Base-by-base conservation (phyloP, 176 grass and related monocot species). In the Cymbopogon citratus region DNA sequence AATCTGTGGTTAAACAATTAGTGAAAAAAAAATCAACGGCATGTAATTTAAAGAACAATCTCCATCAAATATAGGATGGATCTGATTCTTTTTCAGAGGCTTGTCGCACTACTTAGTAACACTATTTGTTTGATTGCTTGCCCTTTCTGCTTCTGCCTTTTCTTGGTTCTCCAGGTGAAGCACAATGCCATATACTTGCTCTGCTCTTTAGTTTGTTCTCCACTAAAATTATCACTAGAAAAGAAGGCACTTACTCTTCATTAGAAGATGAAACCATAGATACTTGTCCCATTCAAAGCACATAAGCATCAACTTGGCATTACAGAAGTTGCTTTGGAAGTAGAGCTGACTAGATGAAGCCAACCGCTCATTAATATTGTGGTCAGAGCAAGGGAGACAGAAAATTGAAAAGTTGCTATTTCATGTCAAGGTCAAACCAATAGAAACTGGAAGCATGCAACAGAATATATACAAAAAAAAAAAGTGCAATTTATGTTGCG, bases 171-270 rank as follows among this genome's bases (percentile, higher is more conserved):
- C 81, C 80, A 66, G 40, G 68, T 69, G 69, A 80, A 63, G 81
- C 61, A 80, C 63, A 40, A 67, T 74, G 65, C 25, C 27, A 72
- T 66, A 88, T 80, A 65, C 36, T 67, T 69, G 40, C 84, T 84
- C 81, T 49, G 44, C 76, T 21, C 78, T 81, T 81, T 62, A 74
- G 41, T 80, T 80, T 74, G 76, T 89, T 89, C 87, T 75, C 76
- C 81, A 89, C 69, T 84, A 18, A 80, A 36, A 80, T 84, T 75
- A 75, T 89, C 81, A 62, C 70, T 85, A 73, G 39, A 69, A 79
- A 80, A 76, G 63, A 75, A 87, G 9, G 71, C 27, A 71, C 29
- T 76, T 78, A 51, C 52, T 45, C 26, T 86, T 45, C 23, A 44
- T 81, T 65, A 81, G 52, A 75, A 44, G 25, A 67, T 19, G 11